A percentile compares a stretch with the other conserved stretches of the same genome.
Conservation (phyloP, 805 yeast species). For the Wickerhamomyces queroliae region DNA sequence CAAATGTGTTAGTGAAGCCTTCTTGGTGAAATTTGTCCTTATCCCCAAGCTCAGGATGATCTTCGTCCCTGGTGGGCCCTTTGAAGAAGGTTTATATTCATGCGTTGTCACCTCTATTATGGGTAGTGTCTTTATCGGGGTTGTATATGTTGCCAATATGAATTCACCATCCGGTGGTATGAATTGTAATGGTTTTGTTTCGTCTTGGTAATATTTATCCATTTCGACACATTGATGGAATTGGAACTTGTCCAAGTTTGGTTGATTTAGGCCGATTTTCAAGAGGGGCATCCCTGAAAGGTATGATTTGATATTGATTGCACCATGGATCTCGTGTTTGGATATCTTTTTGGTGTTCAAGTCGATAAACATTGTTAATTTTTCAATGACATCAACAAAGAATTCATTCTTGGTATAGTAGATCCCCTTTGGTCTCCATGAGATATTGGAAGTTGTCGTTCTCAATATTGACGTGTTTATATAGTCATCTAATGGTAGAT, state of each 20-base stretch:
- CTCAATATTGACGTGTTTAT: constrained; percentile 70
- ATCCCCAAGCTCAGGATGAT: constrained; percentile 28
- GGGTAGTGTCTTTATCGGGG: constrained; percentile 32
- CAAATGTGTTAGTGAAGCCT: constrained; percentile 54
- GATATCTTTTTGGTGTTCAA: constrained; percentile 47
- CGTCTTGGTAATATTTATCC: constrained; percentile 39
- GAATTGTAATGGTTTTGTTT: constrained; percentile 60
- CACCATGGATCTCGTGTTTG: constrained; percentile 66
- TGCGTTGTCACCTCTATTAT: constrained; percentile 1
- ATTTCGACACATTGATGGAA: constrained; percentile 88
- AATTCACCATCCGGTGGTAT: constrained; percentile 91
- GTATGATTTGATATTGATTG: constrained; percentile 65
- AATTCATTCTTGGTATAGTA: constrained; percentile 85
- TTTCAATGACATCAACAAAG: constrained; percentile 80
- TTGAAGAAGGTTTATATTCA: neutral
- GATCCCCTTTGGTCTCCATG: constrained; percentile 93
- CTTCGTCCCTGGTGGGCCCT: neutral
- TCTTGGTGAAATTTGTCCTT: constrained; percentile 57
- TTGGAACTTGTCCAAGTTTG: constrained; percentile 58
- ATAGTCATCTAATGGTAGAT: constrained; percentile 14
- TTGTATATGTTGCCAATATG: constrained; percentile 39
- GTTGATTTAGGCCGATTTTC: constrained; percentile 71
- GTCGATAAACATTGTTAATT: constrained; percentile 62
- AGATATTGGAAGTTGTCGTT: constrained; percentile 70
- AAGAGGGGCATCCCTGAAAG: constrained; percentile 88